Conservation (phyloP, 2,329 filamentous ascomycete genomes). For the Clonostachys rosea region DNA sequence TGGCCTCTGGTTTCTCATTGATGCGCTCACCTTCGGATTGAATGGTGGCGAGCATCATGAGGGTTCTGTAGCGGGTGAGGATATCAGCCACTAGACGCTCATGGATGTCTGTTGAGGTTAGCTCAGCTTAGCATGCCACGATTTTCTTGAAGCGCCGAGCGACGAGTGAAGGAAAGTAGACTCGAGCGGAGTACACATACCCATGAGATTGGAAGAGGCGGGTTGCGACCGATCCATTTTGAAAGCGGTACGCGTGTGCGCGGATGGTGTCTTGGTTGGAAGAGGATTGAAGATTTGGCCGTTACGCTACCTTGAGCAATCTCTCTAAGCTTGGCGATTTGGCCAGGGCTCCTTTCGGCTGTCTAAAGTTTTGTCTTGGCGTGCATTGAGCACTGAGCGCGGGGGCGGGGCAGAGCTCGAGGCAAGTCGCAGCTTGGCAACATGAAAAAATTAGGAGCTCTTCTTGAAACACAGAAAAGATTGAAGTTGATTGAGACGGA, state of each 20-base stretch:
- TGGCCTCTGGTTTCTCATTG: conserved; percentile 31
- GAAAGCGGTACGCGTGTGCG: no score
- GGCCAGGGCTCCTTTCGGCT: not conserved
- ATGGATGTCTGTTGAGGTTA: conserved; percentile 27
- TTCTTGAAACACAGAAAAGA: not conserved
- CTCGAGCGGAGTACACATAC: not conserved
- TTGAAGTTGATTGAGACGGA: not conserved
- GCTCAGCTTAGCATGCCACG: not conserved
- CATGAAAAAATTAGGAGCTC: not conserved
- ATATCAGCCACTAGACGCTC: conserved; percentile 39
- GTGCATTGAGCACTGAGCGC: not conserved
- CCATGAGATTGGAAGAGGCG: conserved; percentile 5
- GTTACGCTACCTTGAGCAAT: not conserved
- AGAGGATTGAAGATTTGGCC: not conserved
- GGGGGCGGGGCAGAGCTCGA: not conserved
- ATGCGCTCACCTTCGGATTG: conserved; percentile 31
- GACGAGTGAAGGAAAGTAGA: not conserved
- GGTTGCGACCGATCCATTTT: conserved; percentile 4
- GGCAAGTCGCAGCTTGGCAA: not conserved
- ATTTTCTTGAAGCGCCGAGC: no score
- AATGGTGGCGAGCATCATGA: conserved; percentile 36
- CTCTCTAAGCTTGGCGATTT: not conserved
- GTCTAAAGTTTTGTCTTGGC: not conserved
- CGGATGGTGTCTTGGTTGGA: not conserved
- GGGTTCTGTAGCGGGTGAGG: conserved; percentile 34